phyloP scores from a whole-genome alignment of 345 rosid species.

The Gossypium longicalyx region DNA sequence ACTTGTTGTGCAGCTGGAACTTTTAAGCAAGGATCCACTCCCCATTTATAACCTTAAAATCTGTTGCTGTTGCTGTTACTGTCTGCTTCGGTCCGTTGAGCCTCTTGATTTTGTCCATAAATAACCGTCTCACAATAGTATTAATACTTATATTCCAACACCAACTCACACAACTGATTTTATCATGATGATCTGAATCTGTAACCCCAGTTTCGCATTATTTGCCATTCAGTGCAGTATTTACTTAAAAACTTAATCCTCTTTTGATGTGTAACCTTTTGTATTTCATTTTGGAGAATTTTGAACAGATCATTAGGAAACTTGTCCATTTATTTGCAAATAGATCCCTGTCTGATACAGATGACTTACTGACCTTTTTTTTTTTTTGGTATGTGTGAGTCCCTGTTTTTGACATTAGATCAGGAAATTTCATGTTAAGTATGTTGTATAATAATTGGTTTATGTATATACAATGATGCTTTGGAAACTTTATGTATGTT shows the following conservation, averaged over 20 bases:
- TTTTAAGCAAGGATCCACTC: not conserved
- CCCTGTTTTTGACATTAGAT: not conserved
- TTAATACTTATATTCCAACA: not conserved
- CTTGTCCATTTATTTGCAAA: not conserved
- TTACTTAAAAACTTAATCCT: not conserved
- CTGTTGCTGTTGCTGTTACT: not conserved
- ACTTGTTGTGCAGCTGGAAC: not conserved
- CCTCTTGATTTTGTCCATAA: no score
- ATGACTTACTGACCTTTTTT: not conserved
- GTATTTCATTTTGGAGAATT: not conserved
- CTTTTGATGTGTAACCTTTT: not conserved
- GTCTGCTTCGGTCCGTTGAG: no score
- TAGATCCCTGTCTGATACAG: not conserved
- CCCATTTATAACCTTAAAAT: slow-evolving; percentile 7
- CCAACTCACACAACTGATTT: not conserved
- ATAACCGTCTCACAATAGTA: no score
- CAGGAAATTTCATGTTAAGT: not conserved
- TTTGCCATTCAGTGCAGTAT: not conserved
- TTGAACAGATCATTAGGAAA: not conserved
- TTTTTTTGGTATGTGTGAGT: not conserved
- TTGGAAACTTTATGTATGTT: no score
- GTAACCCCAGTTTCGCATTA: not conserved
- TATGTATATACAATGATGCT: no score
- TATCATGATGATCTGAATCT: not conserved
- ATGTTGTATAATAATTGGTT: no score